These are phyloP conservation scores for Dacryopinax spathularia DNA, from an alignment of 768 basidiomycete genomes.

Conservation along the genomic window DNA sequence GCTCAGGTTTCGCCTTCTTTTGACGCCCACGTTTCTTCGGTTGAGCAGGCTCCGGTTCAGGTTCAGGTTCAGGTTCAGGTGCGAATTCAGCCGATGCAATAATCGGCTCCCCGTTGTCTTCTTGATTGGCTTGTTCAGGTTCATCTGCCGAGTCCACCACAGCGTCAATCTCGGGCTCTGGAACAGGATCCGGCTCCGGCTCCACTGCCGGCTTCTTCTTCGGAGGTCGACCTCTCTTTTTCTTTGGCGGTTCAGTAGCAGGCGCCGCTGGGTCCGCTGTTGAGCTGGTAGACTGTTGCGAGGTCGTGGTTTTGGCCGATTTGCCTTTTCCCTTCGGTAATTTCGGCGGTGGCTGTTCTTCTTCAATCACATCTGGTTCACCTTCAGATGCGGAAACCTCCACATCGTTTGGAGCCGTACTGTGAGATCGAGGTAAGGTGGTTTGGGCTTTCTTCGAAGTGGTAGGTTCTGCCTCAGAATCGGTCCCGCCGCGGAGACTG, in stretches of 20 bases:
- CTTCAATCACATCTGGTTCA: conserved; percentile 11
- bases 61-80: too few relatives aligned
- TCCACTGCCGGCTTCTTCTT: neutral
- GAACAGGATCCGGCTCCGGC: neutral
- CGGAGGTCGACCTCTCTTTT: neutral
- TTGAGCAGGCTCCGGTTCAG: conserved; percentile 4
- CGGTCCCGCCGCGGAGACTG: neutral
- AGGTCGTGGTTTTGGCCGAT: neutral
- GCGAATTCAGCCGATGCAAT: too few relatives aligned
- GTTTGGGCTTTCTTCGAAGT: neutral
- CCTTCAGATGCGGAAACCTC: conserved; percentile 14
- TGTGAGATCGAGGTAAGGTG: too few relatives aligned
- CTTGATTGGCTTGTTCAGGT: too few relatives aligned
- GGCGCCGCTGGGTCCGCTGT: neutral
- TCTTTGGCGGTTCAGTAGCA: neutral
- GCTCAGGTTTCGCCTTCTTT: conserved; percentile 4
- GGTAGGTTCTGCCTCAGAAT: neutral
- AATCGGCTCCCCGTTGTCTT: too few relatives aligned
- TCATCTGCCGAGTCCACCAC: too few relatives aligned
- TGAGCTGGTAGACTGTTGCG: neutral
- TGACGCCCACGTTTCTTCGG: neutral
- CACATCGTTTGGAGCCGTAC: conserved; percentile 19
- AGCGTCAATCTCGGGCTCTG: conserved; percentile 4
- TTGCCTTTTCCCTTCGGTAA: conserved; percentile 12
- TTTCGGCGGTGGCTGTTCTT: conserved; percentile 10